Evolutionary conservation across 2,329 filamentous ascomycete species (phyloP).

Genomic region (Lasiodiplodia citricola): DNA sequence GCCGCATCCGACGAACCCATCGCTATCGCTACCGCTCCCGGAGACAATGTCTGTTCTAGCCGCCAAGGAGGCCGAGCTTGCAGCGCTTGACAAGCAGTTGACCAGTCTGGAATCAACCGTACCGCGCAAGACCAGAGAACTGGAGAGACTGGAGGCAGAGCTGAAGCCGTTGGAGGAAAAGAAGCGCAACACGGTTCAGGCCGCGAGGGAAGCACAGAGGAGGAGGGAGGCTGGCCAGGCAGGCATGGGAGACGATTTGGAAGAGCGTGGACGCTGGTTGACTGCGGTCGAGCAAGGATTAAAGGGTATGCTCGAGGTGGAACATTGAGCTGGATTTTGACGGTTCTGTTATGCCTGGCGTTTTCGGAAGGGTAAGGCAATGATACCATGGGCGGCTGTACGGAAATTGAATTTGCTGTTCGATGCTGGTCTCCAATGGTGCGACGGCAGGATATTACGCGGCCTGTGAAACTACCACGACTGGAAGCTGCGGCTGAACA

Average conservation of each 20-base stretch:
- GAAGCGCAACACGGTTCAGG: conserved; percentile 66
- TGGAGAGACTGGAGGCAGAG: conserved; percentile 71
- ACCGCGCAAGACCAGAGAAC: conserved; percentile 69
- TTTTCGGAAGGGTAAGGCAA: not conserved
- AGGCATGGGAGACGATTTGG: conserved; percentile 73
- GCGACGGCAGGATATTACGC: not conserved
- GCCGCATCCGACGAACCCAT: conserved; percentile 44
- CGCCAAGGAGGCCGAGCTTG: conserved; percentile 48
- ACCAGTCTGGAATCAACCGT: conserved; percentile 62
- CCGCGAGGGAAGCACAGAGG: conserved; percentile 73
- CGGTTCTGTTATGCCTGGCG: not conserved
- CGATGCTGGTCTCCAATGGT: not conserved
- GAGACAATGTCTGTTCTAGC: conserved; percentile 49
- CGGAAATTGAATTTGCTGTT: not conserved
- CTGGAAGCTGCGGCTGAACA: not conserved
- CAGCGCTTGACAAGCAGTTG: conserved; percentile 50
- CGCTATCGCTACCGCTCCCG: conserved; percentile 50
- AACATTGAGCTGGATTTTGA: not conserved
- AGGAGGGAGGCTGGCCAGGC: conserved; percentile 68
- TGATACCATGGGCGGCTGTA: conserved; percentile 22
- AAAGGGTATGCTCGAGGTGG: conserved; percentile 63
- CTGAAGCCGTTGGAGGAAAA: conserved; percentile 71
- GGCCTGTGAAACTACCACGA: too few relatives aligned
- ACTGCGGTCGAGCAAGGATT: conserved; percentile 69
- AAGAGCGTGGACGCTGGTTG: conserved; percentile 78